phyloP scores from a whole-genome alignment of 805 yeast species.

The Cyberlindnera saturnus region DNA sequence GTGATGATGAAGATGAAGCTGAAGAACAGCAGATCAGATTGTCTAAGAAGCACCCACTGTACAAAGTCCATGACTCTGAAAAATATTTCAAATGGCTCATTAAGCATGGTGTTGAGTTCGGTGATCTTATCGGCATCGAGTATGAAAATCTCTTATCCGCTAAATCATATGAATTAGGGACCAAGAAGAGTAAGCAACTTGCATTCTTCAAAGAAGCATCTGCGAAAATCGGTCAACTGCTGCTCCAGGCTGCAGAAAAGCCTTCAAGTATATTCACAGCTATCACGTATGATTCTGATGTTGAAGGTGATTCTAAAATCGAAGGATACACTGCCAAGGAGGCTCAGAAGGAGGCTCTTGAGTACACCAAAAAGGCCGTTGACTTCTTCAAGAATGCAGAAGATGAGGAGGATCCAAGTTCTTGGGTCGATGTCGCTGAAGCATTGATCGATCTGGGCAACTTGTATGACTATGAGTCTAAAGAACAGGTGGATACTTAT shows the following conservation, averaged over 20 bases:
- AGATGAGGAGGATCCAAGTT: constrained; percentile 67
- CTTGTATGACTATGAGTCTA: constrained; percentile 54
- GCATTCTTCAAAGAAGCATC: constrained; percentile 34
- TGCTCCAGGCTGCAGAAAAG: constrained; percentile 57
- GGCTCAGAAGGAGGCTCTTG: constrained; percentile 46
- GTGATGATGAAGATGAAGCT: constrained; percentile 42
- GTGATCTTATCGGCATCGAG: constrained; percentile 13
- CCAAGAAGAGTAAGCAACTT: constrained; percentile 15
- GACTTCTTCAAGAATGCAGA: constrained; percentile 52
- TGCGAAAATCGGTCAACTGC: constrained; percentile 55
- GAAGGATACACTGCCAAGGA: constrained; percentile 26
- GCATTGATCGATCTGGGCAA: constrained; percentile 78
- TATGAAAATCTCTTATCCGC: constrained; percentile 6
- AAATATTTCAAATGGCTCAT: constrained; percentile 48
- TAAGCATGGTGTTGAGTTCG: constrained; percentile 21
- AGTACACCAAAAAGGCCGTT: constrained; percentile 47
- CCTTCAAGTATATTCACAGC: constrained; percentile 51
- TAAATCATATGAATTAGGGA: constrained; percentile 7
- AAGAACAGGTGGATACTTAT: constrained; percentile 64
- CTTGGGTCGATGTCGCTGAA: constrained; percentile 84
- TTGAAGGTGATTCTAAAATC: constrained; percentile 25
- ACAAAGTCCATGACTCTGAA: constrained; percentile 30
- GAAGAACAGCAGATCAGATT: constrained; percentile 32
- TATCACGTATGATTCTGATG: constrained; percentile 52
- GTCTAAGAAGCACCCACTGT: constrained; percentile 51